Percentiles rank a stretch among this genome's conserved stretches.
phyloP scores from a whole-genome alignment of 306 rosid genomes.

The Gleditsia sinensis region DNA sequence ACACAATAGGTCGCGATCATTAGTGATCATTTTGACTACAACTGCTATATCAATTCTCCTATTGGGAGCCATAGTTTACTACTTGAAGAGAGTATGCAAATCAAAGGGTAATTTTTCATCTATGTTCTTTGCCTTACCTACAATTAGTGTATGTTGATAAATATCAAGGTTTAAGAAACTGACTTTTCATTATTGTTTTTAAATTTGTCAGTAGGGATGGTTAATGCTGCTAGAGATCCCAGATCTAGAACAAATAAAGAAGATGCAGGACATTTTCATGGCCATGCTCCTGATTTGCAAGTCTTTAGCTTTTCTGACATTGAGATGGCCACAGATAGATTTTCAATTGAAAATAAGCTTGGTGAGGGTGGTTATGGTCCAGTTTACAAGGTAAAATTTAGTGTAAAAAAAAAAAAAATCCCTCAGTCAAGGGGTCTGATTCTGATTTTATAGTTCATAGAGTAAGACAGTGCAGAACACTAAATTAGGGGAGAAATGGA shows the following conservation, averaged over 20 bases:
- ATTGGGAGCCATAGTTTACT: neutral
- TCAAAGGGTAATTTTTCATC: constrained; percentile 10
- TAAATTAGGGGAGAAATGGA: neutral
- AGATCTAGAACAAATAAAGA: neutral
- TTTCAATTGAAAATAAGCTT: constrained; percentile 52
- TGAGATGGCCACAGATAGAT: constrained; percentile 34
- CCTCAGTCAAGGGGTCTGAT: neutral
- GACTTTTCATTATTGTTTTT: neutral
- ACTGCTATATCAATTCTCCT: neutral
- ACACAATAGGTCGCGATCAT: neutral
- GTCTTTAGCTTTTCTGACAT: constrained; percentile 29
- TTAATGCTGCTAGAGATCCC: neutral
- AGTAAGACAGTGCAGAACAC: neutral
- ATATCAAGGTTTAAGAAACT: neutral
- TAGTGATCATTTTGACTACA: constrained; percentile 27
- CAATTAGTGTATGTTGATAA: neutral
- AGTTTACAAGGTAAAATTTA: constrained; percentile 44
- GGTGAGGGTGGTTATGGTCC: constrained; percentile 67
- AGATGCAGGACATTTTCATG: constrained; percentile 26
- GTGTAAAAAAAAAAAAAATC: neutral
- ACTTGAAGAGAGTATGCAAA: neutral
- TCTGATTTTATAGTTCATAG: neutral
- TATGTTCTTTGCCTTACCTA: neutral
- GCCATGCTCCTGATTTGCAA: constrained; percentile 36
- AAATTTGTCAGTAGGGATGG: neutral